Conservation (phyloP, 139 green algal genomes). For the Chlorella sorokiniana region DNA sequence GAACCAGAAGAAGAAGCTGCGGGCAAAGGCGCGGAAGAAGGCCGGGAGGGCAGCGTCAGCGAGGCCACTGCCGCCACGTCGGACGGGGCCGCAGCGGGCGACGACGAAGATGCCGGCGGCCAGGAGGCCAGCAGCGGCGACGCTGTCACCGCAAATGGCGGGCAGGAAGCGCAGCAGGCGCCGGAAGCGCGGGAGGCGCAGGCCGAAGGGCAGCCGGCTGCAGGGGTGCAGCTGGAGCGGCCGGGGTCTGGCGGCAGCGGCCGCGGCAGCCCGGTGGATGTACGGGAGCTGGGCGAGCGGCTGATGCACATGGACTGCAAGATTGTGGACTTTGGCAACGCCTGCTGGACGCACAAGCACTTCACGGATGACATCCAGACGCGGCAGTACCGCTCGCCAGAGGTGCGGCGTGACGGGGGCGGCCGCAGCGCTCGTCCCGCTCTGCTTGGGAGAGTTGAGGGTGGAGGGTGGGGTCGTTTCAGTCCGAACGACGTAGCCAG, state of each 20-base stretch:
- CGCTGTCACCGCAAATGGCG: background rate
- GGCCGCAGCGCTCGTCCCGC: too few species aligned
- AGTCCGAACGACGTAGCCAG: background rate
- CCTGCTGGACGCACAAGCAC: conserved; percentile 98
- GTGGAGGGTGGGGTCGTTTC: background rate
- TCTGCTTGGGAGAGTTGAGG: too few species aligned
- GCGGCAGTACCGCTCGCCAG: conserved; percentile 92
- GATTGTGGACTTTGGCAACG: conserved; percentile 99
- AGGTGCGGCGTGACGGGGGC: conserved; percentile 53
- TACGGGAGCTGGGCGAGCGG: conserved; percentile 29
- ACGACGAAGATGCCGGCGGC: background rate
- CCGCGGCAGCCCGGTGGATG: conserved; percentile 9
- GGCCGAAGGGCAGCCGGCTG: background rate
- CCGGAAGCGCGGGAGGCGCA: background rate
- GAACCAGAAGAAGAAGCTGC: conserved; percentile 94
- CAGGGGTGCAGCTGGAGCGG: background rate
- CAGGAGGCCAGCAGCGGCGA: conserved; percentile 11
- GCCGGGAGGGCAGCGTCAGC: background rate
- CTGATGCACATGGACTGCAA: conserved; percentile 70
- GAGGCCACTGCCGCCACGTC: background rate
- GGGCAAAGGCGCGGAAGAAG: conserved; percentile 78
- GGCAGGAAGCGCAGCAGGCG: conserved; percentile 4
- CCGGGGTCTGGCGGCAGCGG: background rate
- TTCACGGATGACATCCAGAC: conserved; percentile 99
- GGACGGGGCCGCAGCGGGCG: background rate